These are phyloP conservation scores for Anthoceros angustus DNA, from an alignment of 225 moss, liverwort and hornwort species.

Conservation along the genomic window DNA sequence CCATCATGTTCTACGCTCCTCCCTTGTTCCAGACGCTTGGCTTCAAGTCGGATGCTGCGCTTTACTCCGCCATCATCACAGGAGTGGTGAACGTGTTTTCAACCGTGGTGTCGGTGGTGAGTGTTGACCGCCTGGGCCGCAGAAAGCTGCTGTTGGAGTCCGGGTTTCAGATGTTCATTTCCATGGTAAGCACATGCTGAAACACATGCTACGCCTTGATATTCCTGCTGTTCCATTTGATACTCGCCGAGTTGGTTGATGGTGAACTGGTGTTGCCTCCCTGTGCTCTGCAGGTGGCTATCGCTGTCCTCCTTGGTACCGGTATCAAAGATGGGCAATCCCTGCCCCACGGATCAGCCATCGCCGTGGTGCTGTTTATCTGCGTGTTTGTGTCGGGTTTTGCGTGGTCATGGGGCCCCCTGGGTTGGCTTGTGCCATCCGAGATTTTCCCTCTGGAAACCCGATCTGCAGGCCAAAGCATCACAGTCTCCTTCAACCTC, in stretches of 20 bases:
- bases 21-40: conserved; percentile 2
- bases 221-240: no score
- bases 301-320: neutral
- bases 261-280: no score
- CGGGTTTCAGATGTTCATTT: neutral
- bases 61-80: neutral
- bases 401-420: conserved; percentile 2
- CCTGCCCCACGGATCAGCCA: neutral
- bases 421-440: conserved; percentile 1
- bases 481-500: conserved; percentile 1
- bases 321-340: neutral
- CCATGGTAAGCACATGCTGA: neutral
- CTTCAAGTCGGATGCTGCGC: neutral
- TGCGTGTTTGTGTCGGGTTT: neutral
- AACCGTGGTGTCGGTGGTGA: neutral
- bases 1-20: neutral
- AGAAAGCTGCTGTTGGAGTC: conserved; percentile 1
- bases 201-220: neutral
- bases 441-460: neutral
- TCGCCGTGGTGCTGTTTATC: neutral
- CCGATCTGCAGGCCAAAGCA: neutral
- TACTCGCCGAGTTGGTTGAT: no score
- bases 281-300: neutral
- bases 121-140: neutral
- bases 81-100: neutral